Conservation (phyloP, 805 yeast species). For the Candida cerambycidarum region DNA sequence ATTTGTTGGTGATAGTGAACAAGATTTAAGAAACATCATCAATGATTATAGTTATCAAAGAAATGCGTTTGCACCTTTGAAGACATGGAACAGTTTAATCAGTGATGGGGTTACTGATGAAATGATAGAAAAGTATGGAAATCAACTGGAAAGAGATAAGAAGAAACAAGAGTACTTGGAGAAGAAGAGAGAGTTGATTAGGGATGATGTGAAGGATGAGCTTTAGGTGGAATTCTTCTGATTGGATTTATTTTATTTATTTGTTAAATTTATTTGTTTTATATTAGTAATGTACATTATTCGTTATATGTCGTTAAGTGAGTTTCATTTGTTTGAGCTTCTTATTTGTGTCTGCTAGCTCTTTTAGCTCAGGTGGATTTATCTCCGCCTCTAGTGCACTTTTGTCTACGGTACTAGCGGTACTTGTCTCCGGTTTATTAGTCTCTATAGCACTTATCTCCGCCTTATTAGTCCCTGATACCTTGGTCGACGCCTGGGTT, state of each 20-base stretch:
- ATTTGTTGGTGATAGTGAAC: slow-evolving; percentile 73
- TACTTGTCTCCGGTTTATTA: too few species aligned
- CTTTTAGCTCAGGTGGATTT: too few species aligned
- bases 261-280: neutral
- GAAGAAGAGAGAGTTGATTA: slow-evolving; percentile 5
- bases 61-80: slow-evolving; percentile 70
- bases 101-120: slow-evolving; percentile 43
- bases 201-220: slow-evolving; percentile 14
- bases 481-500: too few species aligned
- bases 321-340: neutral
- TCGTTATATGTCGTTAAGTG: neutral
- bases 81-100: slow-evolving; percentile 55
- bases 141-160: slow-evolving; percentile 30
- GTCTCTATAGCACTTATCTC: too few species aligned
- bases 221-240: slow-evolving; percentile 7
- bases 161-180: slow-evolving; percentile 17
- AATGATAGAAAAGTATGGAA: slow-evolving; percentile 32
- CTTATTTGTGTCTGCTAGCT: neutral
- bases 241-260: neutral
- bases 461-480: too few species aligned
- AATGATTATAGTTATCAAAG: slow-evolving; percentile 65
- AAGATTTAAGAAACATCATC: slow-evolving; percentile 67
- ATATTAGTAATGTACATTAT: neutral
- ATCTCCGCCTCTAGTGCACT: too few species aligned
- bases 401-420: too few species aligned